phyloP scores from a whole-genome alignment of 805 yeast genomes.

The Saturnispora besseyi region DNA sequence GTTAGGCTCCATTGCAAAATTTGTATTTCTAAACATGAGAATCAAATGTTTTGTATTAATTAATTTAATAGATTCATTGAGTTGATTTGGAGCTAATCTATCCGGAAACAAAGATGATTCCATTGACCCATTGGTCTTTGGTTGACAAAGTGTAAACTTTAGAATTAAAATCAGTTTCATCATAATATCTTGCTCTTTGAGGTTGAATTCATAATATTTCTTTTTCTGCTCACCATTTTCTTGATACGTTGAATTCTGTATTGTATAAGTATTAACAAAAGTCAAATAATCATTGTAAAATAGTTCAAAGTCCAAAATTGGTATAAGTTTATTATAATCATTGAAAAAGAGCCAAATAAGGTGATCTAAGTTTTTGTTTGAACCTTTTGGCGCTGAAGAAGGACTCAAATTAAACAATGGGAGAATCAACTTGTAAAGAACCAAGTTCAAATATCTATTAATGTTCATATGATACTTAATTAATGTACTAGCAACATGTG shows the following conservation, averaged over 20 bases:
- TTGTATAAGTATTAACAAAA: slow-evolving; percentile 32
- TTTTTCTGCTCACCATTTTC: slow-evolving; percentile 36
- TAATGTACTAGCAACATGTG: slow-evolving; percentile 11
- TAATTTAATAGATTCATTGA: slow-evolving; percentile 27
- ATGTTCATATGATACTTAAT: slow-evolving; percentile 30
- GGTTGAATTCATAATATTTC: slow-evolving; percentile 26
- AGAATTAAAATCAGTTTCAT: slow-evolving; percentile 45
- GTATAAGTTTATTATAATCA: slow-evolving; percentile 44
- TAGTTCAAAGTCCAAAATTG: slow-evolving; percentile 43
- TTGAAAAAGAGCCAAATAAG: slow-evolving; percentile 41
- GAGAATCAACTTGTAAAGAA: slow-evolving; percentile 27
- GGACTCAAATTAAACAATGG: slow-evolving; percentile 20
- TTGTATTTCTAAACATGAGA: slow-evolving; percentile 38
- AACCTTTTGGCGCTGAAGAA: background rate
- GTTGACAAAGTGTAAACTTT: slow-evolving; percentile 39
- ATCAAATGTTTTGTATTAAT: slow-evolving; percentile 32
- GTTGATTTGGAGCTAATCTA: slow-evolving; percentile 22
- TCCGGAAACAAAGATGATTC: slow-evolving; percentile 20
- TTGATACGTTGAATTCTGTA: slow-evolving; percentile 27
- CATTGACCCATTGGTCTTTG: slow-evolving; percentile 15
- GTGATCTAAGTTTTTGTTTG: slow-evolving; percentile 33
- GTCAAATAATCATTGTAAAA: slow-evolving; percentile 47
- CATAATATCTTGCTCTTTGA: slow-evolving; percentile 30
- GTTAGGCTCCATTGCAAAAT: slow-evolving; percentile 36
- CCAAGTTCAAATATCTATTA: slow-evolving; percentile 27